These are phyloP conservation scores for Furcasterigmium furcatum DNA, from an alignment of 2,329 filamentous ascomycete species.

Conservation along the genomic window DNA sequence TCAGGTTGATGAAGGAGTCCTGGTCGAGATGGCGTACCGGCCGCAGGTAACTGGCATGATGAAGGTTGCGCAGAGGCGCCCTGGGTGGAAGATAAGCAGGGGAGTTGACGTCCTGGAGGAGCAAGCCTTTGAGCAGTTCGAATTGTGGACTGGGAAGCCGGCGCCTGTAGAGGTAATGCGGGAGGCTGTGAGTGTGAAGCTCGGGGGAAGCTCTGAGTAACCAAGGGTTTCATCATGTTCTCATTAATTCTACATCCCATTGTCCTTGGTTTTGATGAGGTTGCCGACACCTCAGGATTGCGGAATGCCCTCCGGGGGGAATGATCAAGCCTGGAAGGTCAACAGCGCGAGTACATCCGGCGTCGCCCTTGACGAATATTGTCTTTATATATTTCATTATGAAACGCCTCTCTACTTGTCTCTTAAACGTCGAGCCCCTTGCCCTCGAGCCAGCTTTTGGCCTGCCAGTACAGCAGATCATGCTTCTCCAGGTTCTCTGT, in stretches of 20 bases:
- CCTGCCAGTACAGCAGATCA: slow-evolving; percentile 38
- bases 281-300: too few relatives aligned
- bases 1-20: background rate
- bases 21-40: slow-evolving; percentile 3
- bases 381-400: too few relatives aligned
- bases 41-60: slow-evolving; percentile 3
- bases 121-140: slow-evolving; percentile 1
- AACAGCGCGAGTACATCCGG: too few relatives aligned
- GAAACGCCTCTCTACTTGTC: too few relatives aligned
- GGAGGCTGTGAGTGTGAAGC: background rate
- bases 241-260: too few relatives aligned
- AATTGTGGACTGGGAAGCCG: background rate
- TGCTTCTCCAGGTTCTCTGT: slow-evolving; percentile 31
- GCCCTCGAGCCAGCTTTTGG: slow-evolving; percentile 41
- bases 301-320: too few relatives aligned
- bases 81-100: background rate
- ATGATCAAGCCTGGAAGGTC: too few relatives aligned
- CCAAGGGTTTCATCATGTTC: too few relatives aligned
- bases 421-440: slow-evolving; percentile 21
- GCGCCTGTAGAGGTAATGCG: background rate
- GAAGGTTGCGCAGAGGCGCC: background rate
- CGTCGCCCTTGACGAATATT: too few relatives aligned
- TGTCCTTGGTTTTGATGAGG: too few relatives aligned
- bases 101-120: slow-evolving; percentile 4
- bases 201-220: too few relatives aligned